Base-by-base conservation (phyloP, 176 grass and related monocot genomes). In the Poa annua region DNA sequence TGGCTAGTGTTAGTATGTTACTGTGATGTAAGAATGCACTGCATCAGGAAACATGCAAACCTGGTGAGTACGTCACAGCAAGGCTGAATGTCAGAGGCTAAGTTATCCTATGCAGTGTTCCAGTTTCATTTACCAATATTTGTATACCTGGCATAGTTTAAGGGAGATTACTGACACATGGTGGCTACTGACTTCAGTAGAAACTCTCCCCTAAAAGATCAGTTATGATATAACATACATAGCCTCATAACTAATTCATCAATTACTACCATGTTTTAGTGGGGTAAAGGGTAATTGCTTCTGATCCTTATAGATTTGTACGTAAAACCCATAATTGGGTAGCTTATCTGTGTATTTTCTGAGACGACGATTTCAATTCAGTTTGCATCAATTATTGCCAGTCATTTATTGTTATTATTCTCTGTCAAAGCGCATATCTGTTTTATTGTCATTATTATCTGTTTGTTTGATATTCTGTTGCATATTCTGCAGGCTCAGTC, bases 401-500 rank as follows among this genome's bases (percentile, higher is more conserved):
- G 14, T 22, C 15, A 9, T 5, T 68, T 80, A 54, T n/a, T n/a
- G n/a, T n/a, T n/a, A n/a, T n/a, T n/a, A n/a, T 29, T 29, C 29
- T 29, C 1, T 29, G 35, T 35, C 54, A 41, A 84, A 13, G 44
- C 16, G 4, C 66, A 75, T 47, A 38, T 75, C 12, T 64, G 44
- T 64, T 79, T 22, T 54, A 63, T 22, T 72, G 65, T 76, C 49
- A n/a, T 77, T 72, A 81, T 71, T 57, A 45, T 72, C 41, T 25
- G 3, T 5, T 81, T 24, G 3, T 5, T 77, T 91, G 57, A 91
- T 49, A 12, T 78, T 62, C 24, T 52, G 41, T 53, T 83, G 32
- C 33, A 69, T 83, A 53, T 80, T 84, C 69, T 85, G 36, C 74
- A 92, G 90, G 83, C 44, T 76, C 44, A 45, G 20, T 75, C 9